These are phyloP conservation scores for Clarkia xantiana DNA, from an alignment of 345 rosid species.

Conservation along the genomic window DNA sequence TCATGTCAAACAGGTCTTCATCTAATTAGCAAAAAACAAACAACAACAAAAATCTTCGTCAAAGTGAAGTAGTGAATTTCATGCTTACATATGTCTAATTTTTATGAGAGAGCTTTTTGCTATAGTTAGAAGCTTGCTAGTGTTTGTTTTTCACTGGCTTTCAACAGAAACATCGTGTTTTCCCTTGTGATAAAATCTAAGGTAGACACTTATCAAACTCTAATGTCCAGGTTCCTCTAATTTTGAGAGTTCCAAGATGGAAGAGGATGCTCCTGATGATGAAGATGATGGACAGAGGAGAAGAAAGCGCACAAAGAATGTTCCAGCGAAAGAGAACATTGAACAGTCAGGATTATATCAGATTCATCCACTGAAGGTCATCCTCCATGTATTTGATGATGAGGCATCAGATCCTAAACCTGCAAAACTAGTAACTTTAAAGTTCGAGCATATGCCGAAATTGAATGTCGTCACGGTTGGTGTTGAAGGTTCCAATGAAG, in stretches of 20 bases:
- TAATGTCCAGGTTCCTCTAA: slow-evolving; percentile 33
- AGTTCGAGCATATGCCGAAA: slow-evolving; percentile 68
- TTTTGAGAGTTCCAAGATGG: slow-evolving; percentile 44
- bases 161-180: too few species aligned
- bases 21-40: too few species aligned
- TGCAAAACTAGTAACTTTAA: slow-evolving; percentile 36
- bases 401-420: slow-evolving; percentile 48
- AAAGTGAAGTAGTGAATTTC: too few species aligned
- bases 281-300: slow-evolving; percentile 77
- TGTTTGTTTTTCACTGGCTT: not conserved
- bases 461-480: slow-evolving; percentile 74
- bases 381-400: slow-evolving; percentile 51
- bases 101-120: too few species aligned
- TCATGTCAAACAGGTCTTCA: too few species aligned
- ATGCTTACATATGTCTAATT: not conserved
- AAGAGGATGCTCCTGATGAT: slow-evolving; percentile 64
- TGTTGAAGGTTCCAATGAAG: slow-evolving; percentile 44
- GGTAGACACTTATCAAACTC: not conserved
- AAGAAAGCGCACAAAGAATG: slow-evolving; percentile 59
- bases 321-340: slow-evolving; percentile 37
- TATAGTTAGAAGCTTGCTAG: too few species aligned
- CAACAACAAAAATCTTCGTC: too few species aligned
- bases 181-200: too few species aligned
- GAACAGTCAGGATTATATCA: slow-evolving; percentile 48
- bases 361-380: slow-evolving; percentile 59